Percentiles rank a stretch among this genome's conserved stretches.
phyloP scores from a whole-genome alignment of 2,329 filamentous ascomycete genomes.

The Diaporthe sp. region DNA sequence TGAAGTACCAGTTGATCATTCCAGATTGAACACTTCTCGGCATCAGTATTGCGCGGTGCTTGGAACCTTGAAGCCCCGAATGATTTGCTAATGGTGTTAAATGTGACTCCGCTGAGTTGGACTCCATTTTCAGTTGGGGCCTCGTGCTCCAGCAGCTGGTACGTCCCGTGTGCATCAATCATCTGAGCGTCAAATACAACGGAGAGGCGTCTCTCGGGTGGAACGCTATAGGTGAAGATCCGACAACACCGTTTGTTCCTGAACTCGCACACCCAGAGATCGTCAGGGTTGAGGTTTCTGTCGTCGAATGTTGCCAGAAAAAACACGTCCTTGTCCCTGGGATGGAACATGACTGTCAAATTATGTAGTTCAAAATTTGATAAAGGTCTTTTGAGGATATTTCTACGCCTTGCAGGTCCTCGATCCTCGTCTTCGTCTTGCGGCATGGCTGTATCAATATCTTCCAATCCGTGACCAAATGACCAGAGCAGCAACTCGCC shows the following conservation, averaged over 20 bases:
- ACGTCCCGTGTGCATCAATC: slow-evolving; percentile 24
- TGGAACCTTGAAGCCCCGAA: background rate
- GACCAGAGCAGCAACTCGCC: slow-evolving; percentile 14
- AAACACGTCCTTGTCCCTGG: background rate
- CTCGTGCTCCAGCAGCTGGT: background rate
- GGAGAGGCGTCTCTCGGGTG: background rate
- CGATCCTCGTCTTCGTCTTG: background rate
- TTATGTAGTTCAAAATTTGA: background rate
- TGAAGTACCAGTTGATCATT: background rate
- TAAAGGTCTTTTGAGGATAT: background rate
- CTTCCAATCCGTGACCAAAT: background rate
- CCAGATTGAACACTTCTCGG: background rate
- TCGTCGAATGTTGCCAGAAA: background rate
- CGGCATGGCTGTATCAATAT: background rate
- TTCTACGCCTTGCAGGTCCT: background rate
- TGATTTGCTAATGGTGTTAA: slow-evolving; percentile 10
- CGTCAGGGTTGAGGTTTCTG: background rate
- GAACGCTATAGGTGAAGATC: background rate
- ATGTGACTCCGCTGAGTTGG: background rate
- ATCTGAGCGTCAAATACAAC: background rate
- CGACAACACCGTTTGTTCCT: background rate
- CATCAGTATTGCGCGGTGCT: background rate
- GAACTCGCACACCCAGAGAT: slow-evolving; percentile 14
- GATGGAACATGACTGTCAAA: slow-evolving; percentile 9
- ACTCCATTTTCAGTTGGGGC: background rate